Base-by-base conservation (phyloP, 371 early-diverging fungal species). In the Lichtheimia ornata region DNA sequence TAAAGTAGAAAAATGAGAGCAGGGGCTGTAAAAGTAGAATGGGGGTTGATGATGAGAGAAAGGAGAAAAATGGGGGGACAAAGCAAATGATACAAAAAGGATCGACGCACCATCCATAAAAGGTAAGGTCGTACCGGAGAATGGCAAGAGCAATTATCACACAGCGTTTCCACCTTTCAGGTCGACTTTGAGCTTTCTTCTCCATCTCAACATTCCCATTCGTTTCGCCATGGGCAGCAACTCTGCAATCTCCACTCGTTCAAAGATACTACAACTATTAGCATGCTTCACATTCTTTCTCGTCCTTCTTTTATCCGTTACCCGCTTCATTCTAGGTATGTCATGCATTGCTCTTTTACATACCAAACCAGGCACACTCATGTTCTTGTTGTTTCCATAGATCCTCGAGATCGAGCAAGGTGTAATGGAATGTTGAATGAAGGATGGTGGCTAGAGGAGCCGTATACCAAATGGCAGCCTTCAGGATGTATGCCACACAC, bases 401-500 rank as follows among this genome's bases (percentile, higher is more conserved):
- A 54, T 27, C 62, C 55, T 9, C 20, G 56, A 35, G 79, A 86
- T 59, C 68, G 63, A 22, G 73, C 45, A 22, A 59, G 79, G 20
- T 86, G 86, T 45, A 43, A 69, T 13, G 75, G 80, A 22, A 67
- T 84, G 50, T 51, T 86, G 6, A 74, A 78, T 41, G 71, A 82
- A 28, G 84, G 81, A 7, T 74, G 77, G 73, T 86, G 82, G 82
- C 62, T 71, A 27, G 78, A 78, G 28, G 60, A 61, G 18, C 58
- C 56, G 9, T 69, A 69, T 54, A 67, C 71, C 6, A 62, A 72
- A 15, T 89, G 89, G 89, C 84, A 88, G 44, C 84, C 88, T 5
- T 63, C 78, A 4, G 83, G 87, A 0, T 89, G 89, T 58, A 85
- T 86, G 80, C 69, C 82, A 58, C 80, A 83, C 50, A 71, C 58